Evolutionary conservation across 176 grass and related monocot genomes (phyloP), one percentile per base, ranked within the genome.

Genomic region (Otatea glauca): DNA sequence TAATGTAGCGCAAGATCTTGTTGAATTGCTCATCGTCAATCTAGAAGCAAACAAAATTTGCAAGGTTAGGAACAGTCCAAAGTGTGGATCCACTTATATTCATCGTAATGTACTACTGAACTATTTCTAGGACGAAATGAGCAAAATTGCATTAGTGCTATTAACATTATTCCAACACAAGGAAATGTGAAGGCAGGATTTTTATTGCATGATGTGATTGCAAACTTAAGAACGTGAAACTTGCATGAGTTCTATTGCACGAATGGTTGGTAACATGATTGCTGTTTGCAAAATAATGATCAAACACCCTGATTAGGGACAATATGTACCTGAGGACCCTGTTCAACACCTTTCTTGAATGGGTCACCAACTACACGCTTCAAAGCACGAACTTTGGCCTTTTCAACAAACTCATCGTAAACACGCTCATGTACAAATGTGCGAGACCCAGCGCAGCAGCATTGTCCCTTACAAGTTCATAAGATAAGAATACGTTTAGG

Each of bases 351-450:
- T 45, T 96, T 80, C 86, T 50, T 96, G 82, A 99, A 99, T 49
- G 96, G 96, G 37, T 99, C 96, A 23, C 96, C 96, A 83, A 99
- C 96, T 42, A 96, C 91, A 49, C 96, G 96, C 60, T 83, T 99
- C 61, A 86, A 29, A 63, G 96, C 91, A 79, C 96, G 91, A 41
- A 84, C 96, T 60, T 99, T 99, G 51, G 96, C 21, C 84, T 99
- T 99, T 92, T 94, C 93, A 63, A 99, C 90, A 78, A 99, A 99
- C 71, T 99, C 88, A 59, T 99, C 93, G 41, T 99, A 96, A 38
- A 99, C 84, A 68, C 68, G 58, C 82, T 99, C 96, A 86, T 99
- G 96, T 35, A 99, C 96, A 88, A 99, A 99, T 38, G 96, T 99
- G 27, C 96, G 96, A 85, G 96, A 99, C 29, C 96, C 96, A 84